Evolutionary conservation across 495 filamentous ascomycete genomes (phyloP).

Genomic region (Xylaria acuta): DNA sequence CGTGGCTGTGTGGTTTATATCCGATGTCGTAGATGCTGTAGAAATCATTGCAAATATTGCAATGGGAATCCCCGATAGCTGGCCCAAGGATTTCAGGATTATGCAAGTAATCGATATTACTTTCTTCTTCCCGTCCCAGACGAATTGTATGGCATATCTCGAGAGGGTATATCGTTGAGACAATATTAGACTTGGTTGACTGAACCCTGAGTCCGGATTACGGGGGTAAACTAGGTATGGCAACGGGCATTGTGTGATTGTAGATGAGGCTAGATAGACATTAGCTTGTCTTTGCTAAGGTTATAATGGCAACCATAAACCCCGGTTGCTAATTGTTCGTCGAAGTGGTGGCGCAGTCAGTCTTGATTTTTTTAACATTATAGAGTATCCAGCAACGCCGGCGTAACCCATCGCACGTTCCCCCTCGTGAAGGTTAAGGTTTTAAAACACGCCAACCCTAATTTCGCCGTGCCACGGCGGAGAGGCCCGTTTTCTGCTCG

Average conservation of each 20-base stretch:
- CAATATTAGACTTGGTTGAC: too few species aligned
- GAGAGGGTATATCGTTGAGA: not conserved
- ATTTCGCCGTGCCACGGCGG: not conserved
- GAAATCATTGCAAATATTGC: too few species aligned
- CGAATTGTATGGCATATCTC: not conserved
- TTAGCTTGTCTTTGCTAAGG: too few species aligned
- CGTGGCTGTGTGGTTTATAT: too few species aligned
- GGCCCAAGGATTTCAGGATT: not conserved
- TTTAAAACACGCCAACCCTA: not conserved
- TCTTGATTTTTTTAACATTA: too few species aligned
- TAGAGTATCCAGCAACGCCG: not conserved
- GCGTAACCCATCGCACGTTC: not conserved
- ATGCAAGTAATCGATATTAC: not conserved
- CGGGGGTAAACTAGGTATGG: too few species aligned
- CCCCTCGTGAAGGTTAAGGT: not conserved
- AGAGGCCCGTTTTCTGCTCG: not conserved
- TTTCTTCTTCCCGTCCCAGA: too few species aligned
- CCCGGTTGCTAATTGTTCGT: not conserved
- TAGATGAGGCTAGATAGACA: not conserved
- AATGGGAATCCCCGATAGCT: not conserved
- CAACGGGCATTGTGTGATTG: too few species aligned
- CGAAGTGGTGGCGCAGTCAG: not conserved
- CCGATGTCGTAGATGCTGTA: too few species aligned
- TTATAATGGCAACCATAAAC: not conserved
- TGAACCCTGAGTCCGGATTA: too few species aligned